These are phyloP conservation scores for Ophiocordyceps australis DNA, from an alignment of 2,329 filamentous ascomycete species.

Conservation along the genomic window DNA sequence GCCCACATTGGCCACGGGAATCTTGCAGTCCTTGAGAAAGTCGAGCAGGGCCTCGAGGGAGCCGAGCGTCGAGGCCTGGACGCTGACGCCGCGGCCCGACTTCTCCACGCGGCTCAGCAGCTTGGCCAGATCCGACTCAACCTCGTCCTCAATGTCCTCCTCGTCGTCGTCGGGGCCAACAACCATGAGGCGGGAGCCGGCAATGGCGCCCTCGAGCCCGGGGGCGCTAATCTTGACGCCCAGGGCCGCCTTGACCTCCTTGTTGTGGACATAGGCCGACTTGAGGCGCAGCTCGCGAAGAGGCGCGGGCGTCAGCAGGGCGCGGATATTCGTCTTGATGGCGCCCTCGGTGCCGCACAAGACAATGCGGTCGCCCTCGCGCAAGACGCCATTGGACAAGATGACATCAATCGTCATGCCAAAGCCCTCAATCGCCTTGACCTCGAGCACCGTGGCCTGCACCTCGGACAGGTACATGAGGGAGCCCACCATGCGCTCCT, in stretches of 20 bases:
- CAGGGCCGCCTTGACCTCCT: slow-evolving; percentile 93
- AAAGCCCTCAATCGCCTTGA: slow-evolving; percentile 97
- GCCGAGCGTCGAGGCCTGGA: slow-evolving; percentile 92
- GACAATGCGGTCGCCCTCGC: slow-evolving; percentile 87
- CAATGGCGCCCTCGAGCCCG: slow-evolving; percentile 87
- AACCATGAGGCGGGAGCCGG: slow-evolving; percentile 84
- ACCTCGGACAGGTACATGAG: slow-evolving; percentile 98
- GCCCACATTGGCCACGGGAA: slow-evolving; percentile 90
- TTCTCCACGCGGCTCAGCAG: slow-evolving; percentile 84
- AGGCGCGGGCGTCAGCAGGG: slow-evolving; percentile 78
- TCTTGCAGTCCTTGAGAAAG: slow-evolving; percentile 91
- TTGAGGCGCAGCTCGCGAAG: slow-evolving; percentile 91
- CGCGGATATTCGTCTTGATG: slow-evolving; percentile 89
- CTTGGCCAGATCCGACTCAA: slow-evolving; percentile 84
- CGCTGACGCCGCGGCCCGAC: slow-evolving; percentile 83
- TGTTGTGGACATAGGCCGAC: slow-evolving; percentile 95
- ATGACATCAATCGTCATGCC: slow-evolving; percentile 98
- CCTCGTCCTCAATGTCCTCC: slow-evolving; percentile 89
- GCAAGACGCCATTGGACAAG: slow-evolving; percentile 84
- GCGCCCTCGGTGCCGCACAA: slow-evolving; percentile 93
- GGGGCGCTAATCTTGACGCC: slow-evolving; percentile 98
- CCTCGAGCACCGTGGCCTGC: slow-evolving; percentile 92
- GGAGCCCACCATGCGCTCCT: slow-evolving; percentile 92
- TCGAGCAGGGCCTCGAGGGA: slow-evolving; percentile 92
- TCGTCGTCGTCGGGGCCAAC: slow-evolving; percentile 93